Conservation (phyloP, 192 early-diverging fungal species). For the Gamsiella multidivaricata region DNA sequence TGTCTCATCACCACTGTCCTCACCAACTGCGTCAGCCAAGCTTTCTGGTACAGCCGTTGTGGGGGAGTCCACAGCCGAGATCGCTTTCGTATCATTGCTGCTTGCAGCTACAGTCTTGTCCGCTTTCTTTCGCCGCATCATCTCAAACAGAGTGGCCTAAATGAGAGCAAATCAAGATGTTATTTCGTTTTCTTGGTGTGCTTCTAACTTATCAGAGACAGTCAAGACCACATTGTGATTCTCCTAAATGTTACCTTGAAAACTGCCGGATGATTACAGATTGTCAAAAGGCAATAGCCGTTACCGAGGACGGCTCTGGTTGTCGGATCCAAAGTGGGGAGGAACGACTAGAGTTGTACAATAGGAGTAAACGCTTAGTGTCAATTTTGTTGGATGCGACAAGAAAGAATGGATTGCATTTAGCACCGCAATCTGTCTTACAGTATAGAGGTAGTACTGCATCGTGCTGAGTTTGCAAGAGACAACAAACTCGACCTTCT, state of each 20-base stretch:
- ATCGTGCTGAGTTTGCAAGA: slow-evolving; percentile 66
- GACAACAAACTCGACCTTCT: slow-evolving; percentile 79
- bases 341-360: slow-evolving; percentile 9
- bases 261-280: slow-evolving; percentile 77
- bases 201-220: not conserved
- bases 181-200: not conserved
- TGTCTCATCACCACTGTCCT: slow-evolving; percentile 17
- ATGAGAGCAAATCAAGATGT: too few relatives aligned
- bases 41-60: not conserved
- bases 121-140: too few relatives aligned
- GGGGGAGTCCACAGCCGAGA: not conserved
- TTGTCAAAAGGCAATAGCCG: slow-evolving; percentile 41
- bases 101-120: not conserved
- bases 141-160: too few relatives aligned
- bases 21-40: slow-evolving; percentile 1
- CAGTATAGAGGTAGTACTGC: slow-evolving; percentile 70
- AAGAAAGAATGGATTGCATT: too few relatives aligned
- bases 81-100: not conserved
- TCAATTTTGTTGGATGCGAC: not conserved
- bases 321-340: not conserved
- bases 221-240: too few relatives aligned
- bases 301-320: slow-evolving; percentile 1
- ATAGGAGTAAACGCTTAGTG: not conserved
- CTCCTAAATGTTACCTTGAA: slow-evolving; percentile 46
- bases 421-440: slow-evolving; percentile 28